Evolutionary conservation across 2,329 filamentous ascomycete species (phyloP).

Genomic region (Aspergillus puulaauensis): DNA sequence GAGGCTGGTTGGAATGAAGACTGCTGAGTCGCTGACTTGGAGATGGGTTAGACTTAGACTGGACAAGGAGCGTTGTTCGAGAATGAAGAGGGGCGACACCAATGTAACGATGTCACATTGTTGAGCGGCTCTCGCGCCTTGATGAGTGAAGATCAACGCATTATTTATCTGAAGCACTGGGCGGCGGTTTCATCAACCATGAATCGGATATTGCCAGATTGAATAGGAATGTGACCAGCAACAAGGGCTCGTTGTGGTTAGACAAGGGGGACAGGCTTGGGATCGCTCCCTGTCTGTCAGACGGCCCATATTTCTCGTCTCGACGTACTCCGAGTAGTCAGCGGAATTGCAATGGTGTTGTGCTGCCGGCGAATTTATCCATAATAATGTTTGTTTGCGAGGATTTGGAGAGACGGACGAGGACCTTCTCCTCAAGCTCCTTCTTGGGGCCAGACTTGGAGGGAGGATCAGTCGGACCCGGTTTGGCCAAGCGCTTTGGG

Average conservation of each 20-base stretch:
- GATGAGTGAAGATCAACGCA: slow-evolving; percentile 1
- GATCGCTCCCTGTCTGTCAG: background rate
- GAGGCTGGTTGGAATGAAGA: background rate
- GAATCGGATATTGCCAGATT: background rate
- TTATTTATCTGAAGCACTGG: slow-evolving; percentile 4
- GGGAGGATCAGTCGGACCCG: background rate
- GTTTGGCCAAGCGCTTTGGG: slow-evolving; percentile 7
- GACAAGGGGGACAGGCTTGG: background rate
- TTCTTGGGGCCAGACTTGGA: background rate
- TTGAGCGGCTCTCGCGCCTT: background rate
- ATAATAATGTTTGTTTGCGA: background rate
- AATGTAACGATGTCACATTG: background rate
- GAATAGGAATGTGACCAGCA: background rate
- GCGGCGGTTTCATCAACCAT: slow-evolving; percentile 6
- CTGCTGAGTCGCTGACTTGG: background rate
- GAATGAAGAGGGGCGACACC: background rate
- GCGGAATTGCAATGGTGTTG: background rate
- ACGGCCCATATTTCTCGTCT: background rate
- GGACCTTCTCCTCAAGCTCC: background rate
- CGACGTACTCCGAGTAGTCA: background rate
- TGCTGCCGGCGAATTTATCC: background rate
- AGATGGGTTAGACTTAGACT: background rate
- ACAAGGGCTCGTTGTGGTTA: background rate
- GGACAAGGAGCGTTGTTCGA: background rate
- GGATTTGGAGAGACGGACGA: background rate